phyloP scores from a whole-genome alignment of 345 rosid species.

The Rhizophora mangle region DNA sequence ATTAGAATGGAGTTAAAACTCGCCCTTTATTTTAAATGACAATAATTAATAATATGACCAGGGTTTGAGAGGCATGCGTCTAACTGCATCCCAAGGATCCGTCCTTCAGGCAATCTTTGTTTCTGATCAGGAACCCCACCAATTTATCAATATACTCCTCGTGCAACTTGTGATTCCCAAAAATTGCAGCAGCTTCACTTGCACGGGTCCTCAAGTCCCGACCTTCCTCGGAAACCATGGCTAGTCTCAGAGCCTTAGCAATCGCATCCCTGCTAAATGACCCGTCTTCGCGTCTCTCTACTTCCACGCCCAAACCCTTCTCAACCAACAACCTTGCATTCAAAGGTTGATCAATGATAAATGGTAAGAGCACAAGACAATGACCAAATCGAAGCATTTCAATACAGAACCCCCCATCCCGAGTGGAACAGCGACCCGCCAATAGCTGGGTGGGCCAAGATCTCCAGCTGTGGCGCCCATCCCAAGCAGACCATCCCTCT shows the following conservation, averaged over 20 bases:
- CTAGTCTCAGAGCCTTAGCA: slow-evolving; percentile 17
- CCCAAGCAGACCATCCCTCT: slow-evolving; percentile 19
- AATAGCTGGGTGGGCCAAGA: slow-evolving; percentile 11
- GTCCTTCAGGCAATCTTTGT: neutral
- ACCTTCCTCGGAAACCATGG: slow-evolving; percentile 22
- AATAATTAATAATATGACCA: no score
- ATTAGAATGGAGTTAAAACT: no score
- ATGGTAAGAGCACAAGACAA: slow-evolving; percentile 15
- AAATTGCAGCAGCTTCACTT: slow-evolving; percentile 12
- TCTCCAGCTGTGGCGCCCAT: slow-evolving; percentile 32
- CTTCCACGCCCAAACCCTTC: slow-evolving; percentile 25
- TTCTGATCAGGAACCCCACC: slow-evolving; percentile 15
- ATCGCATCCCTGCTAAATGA: slow-evolving; percentile 19
- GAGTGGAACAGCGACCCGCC: slow-evolving; percentile 28
- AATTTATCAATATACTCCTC: slow-evolving; percentile 10
- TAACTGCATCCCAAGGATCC: neutral
- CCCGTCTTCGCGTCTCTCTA: slow-evolving; percentile 24
- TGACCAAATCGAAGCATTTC: slow-evolving; percentile 28
- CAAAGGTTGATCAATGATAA: slow-evolving; percentile 23
- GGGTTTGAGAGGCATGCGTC: neutral
- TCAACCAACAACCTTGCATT: slow-evolving; percentile 15
- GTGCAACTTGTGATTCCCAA: slow-evolving; percentile 20
- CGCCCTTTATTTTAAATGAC: no score
- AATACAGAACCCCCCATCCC: slow-evolving; percentile 24
- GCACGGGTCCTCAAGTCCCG: neutral